Conservation (phyloP, 371 early-diverging fungal species). For the Polyrhizophydium stewartii region DNA sequence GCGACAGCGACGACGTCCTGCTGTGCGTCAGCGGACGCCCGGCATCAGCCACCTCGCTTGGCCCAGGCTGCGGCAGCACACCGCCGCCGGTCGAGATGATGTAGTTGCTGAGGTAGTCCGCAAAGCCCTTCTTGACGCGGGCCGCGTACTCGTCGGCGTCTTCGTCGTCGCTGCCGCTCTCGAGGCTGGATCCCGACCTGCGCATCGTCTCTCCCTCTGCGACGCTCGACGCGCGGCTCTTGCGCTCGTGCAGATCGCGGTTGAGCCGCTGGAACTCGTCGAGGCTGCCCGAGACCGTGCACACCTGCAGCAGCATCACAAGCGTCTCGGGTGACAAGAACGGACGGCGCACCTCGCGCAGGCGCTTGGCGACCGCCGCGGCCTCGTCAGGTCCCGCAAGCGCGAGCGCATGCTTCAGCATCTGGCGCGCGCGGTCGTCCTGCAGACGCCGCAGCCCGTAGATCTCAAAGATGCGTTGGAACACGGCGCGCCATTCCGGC, state of each 20-base stretch:
- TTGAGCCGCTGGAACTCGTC: conserved; percentile 11
- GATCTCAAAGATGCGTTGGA: not conserved
- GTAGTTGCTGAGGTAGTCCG: not conserved
- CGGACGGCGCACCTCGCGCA: not conserved
- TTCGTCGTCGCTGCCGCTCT: too few species aligned
- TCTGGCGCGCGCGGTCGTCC: too few species aligned
- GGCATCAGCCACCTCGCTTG: too few species aligned
- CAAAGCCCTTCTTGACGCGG: conserved; percentile 6
- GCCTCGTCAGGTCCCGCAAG: too few species aligned
- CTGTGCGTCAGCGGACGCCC: too few species aligned
- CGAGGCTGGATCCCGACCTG: too few species aligned
- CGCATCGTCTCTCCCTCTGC: too few species aligned
- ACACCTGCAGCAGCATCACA: conserved; percentile 5
- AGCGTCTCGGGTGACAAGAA: conserved; percentile 2
- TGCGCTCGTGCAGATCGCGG: conserved; percentile 2
- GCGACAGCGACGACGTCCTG: too few species aligned
- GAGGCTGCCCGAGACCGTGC: conserved; percentile 5
- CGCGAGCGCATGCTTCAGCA: too few species aligned
- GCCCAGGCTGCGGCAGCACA: too few species aligned
- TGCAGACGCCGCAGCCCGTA: too few species aligned
- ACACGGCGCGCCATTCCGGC: not conserved
- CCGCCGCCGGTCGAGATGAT: not conserved
- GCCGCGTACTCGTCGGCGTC: conserved; percentile 3
- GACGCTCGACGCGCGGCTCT: too few species aligned
- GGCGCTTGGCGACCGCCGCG: not conserved